These are phyloP conservation scores for Agroathelia rolfsii DNA, from an alignment of 1,284 basidiomycete genomes.

Conservation along the genomic window DNA sequence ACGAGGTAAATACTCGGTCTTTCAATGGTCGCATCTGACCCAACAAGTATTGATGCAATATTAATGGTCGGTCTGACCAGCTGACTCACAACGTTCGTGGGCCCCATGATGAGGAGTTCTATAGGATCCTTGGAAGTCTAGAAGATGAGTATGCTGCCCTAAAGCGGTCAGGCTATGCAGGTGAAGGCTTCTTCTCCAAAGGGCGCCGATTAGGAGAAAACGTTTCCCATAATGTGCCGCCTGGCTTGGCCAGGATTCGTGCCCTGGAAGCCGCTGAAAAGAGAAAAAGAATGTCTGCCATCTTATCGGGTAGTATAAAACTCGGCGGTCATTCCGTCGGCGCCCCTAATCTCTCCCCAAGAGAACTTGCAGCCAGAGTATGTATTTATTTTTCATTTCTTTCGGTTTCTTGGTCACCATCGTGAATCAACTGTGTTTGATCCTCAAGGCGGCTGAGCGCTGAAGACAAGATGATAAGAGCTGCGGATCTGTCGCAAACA, in stretches of 20 bases:
- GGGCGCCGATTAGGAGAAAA: constrained; percentile 58
- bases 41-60: neutral
- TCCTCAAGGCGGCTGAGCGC: constrained; percentile 68
- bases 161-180: constrained; percentile 56
- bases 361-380: constrained; percentile 72
- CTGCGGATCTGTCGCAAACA: constrained; percentile 55
- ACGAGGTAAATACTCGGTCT: constrained; percentile 47
- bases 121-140: constrained; percentile 66
- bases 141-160: constrained; percentile 78
- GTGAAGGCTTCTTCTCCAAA: constrained; percentile 72
- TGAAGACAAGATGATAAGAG: constrained; percentile 60
- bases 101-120: constrained; percentile 77
- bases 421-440: constrained; percentile 3
- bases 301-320: constrained; percentile 47
- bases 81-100: constrained; percentile 84
- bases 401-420: constrained; percentile 1
- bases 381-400: constrained; percentile 17
- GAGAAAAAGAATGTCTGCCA: constrained; percentile 33
- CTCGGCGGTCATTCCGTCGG: constrained; percentile 34
- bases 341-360: constrained; percentile 39
- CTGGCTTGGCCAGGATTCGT: constrained; percentile 49
- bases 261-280: constrained; percentile 75
- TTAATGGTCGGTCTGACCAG: constrained; percentile 24
- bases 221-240: constrained; percentile 54
- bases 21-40: constrained; percentile 1